A percentile compares a stretch with the other conserved stretches of the same genome.
These are phyloP conservation scores for Chionographis japonica DNA, from an alignment of 106 monocot species.

Conservation along the genomic window DNA sequence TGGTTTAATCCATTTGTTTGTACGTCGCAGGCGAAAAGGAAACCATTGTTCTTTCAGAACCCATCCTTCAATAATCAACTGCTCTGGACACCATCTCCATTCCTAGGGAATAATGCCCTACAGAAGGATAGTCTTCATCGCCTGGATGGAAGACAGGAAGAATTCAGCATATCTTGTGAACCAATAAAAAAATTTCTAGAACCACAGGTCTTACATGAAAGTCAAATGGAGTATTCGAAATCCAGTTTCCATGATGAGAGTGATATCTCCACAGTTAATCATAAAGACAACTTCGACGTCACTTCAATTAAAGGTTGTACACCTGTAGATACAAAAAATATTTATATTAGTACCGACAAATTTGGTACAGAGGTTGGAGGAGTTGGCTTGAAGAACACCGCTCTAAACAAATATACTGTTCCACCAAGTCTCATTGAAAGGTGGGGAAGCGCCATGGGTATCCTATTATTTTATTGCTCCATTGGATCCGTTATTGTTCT, in stretches of 20 bases:
- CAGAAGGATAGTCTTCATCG: neutral
- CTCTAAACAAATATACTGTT: conserved; percentile 32
- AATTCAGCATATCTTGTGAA: conserved; percentile 26
- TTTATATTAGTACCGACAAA: neutral
- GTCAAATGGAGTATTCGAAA: neutral
- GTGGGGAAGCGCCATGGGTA: conserved; percentile 99
- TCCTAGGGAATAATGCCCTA: neutral
- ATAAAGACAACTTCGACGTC: neutral
- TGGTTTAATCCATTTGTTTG: neutral
- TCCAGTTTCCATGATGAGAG: neutral
- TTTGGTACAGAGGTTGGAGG: conserved; percentile 19
- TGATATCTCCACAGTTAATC: neutral
- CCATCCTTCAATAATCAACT: conserved; percentile 43
- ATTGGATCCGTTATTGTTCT: neutral
- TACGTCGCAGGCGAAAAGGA: conserved; percentile 69
- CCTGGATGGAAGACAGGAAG: conserved; percentile 9
- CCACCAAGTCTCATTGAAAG: conserved; percentile 76
- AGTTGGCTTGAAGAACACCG: neutral
- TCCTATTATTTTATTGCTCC: conserved; percentile 20
- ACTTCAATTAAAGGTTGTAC: neutral
- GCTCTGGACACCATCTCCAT: conserved; percentile 27
- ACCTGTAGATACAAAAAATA: neutral
- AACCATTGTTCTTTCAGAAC: conserved; percentile 55
- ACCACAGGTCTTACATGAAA: neutral
- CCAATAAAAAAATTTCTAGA: conserved; percentile 64